A percentile compares a stretch with the other conserved stretches of the same genome.
Evolutionary conservation across 257 asterid species (phyloP).

Genomic region (Haberlea rhodopensis): DNA sequence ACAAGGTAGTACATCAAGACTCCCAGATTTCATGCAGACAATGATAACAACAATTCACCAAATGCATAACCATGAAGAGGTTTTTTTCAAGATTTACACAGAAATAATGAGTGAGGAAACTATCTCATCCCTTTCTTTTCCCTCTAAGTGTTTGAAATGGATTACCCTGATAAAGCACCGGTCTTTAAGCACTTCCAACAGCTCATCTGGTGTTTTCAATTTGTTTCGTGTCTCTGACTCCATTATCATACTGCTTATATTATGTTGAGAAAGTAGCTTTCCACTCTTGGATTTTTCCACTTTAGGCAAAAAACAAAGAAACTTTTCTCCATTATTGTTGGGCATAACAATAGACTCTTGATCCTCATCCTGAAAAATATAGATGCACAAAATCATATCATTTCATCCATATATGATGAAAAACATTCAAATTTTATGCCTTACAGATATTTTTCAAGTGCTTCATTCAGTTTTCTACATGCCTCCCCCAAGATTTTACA

Average conservation of each 20-base stretch:
- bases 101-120: neutral
- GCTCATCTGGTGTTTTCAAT: constrained; percentile 93
- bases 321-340: constrained; percentile 75
- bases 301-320: constrained; percentile 81
- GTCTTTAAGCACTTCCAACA: constrained; percentile 84
- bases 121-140: constrained; percentile 6
- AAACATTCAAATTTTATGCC: neutral
- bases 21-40: constrained; percentile 10
- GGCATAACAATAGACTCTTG: constrained; percentile 80
- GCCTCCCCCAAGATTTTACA: too few relatives aligned
- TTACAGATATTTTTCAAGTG: too few relatives aligned
- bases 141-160: constrained; percentile 18
- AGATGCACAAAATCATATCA: constrained; percentile 14
- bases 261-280: constrained; percentile 61
- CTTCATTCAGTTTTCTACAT: too few relatives aligned
- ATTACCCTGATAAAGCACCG: constrained; percentile 80
- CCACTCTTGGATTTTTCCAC: constrained; percentile 76
- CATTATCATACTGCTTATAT: constrained; percentile 81
- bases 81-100: neutral
- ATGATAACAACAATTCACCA: constrained; percentile 2
- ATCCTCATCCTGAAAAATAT: constrained; percentile 62
- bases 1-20: constrained; percentile 20
- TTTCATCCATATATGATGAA: constrained; percentile 11
- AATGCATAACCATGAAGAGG: neutral
- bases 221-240: constrained; percentile 76